Percentiles rank a stretch among this genome's conserved stretches.
These are phyloP conservation scores for Colletotrichum higginsianum DNA, from an alignment of 2,329 filamentous ascomycete genomes.

Conservation along the genomic window DNA sequence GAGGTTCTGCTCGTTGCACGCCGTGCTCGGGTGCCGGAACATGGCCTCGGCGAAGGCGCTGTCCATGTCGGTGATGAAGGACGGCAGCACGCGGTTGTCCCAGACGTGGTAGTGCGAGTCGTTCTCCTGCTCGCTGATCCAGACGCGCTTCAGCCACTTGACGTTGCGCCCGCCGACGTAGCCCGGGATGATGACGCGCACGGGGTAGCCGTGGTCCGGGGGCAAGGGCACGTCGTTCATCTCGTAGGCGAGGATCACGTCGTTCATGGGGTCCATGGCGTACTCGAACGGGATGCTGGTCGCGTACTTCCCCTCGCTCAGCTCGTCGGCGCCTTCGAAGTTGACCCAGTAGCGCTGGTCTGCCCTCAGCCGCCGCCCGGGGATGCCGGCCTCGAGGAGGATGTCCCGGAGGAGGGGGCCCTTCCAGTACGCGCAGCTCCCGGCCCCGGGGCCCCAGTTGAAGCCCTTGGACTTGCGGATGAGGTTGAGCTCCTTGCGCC, in stretches of 20 bases:
- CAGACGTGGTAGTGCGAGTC: conserved; percentile 64
- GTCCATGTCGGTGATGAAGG: conserved; percentile 64
- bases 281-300: conserved; percentile 65
- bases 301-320: conserved; percentile 62
- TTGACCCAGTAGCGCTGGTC: conserved; percentile 58
- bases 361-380: conserved; percentile 21
- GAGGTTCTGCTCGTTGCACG: conserved; percentile 63
- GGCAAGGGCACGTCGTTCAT: conserved; percentile 62
- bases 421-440: conserved; percentile 67
- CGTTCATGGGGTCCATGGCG: conserved; percentile 62
- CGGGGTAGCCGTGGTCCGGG: conserved; percentile 62
- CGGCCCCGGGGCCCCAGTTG: conserved; percentile 61
- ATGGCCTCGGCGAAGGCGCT: conserved; percentile 62
- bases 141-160: conserved; percentile 62
- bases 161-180: conserved; percentile 61
- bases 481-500: conserved; percentile 67
- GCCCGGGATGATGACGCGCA: conserved; percentile 58
- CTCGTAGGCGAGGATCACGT: conserved; percentile 63
- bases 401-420: conserved; percentile 62
- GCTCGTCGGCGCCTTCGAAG: conserved; percentile 64
- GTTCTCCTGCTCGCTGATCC: conserved; percentile 59
- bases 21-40: conserved; percentile 64
- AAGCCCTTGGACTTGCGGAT: conserved; percentile 64
- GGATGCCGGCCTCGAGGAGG: conserved; percentile 57
- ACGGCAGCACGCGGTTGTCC: conserved; percentile 66